Percentiles rank a stretch among this genome's conserved stretches.
phyloP scores from a whole-genome alignment of 2,329 filamentous ascomycete species.

The Parafenestella ontariensis region DNA sequence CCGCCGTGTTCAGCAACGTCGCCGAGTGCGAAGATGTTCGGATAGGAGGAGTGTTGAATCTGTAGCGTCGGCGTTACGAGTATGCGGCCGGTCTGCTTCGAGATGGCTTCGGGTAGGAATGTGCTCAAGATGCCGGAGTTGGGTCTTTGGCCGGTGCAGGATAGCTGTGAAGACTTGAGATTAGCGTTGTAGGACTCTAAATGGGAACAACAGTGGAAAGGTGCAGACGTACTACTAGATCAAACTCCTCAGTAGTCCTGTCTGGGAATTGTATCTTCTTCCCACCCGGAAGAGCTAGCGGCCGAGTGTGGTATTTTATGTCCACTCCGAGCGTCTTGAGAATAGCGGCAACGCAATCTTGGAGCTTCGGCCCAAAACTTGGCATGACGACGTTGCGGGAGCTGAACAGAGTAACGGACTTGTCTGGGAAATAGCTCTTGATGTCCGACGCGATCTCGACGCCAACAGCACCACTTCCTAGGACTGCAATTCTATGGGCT shows the following conservation, averaged over 20 bases:
- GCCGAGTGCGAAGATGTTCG: conserved; percentile 68
- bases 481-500: conserved; percentile 50
- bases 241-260: conserved; percentile 56
- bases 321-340: conserved; percentile 56
- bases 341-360: conserved; percentile 49
- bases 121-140: conserved; percentile 58
- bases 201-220: not conserved
- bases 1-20: conserved; percentile 65
- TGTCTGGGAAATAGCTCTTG: conserved; percentile 63
- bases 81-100: conserved; percentile 57
- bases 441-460: conserved; percentile 68
- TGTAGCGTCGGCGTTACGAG: conserved; percentile 65
- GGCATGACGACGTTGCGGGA: conserved; percentile 63
- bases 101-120: conserved; percentile 56
- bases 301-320: conserved; percentile 61
- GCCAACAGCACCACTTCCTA: conserved; percentile 67
- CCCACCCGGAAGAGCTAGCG: conserved; percentile 47
- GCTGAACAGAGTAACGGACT: conserved; percentile 65
- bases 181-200: not conserved
- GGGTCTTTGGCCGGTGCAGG: conserved; percentile 65
- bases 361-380: conserved; percentile 55
- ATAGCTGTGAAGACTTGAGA: conserved; percentile 3
- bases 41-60: conserved; percentile 54
- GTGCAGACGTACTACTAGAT: conserved; percentile 55
- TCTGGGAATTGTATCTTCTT: conserved; percentile 55